Percentiles rank a stretch among this genome's conserved stretches.
These are phyloP conservation scores for Candida multigemmis DNA, from an alignment of 805 yeast species.

Conservation along the genomic window DNA sequence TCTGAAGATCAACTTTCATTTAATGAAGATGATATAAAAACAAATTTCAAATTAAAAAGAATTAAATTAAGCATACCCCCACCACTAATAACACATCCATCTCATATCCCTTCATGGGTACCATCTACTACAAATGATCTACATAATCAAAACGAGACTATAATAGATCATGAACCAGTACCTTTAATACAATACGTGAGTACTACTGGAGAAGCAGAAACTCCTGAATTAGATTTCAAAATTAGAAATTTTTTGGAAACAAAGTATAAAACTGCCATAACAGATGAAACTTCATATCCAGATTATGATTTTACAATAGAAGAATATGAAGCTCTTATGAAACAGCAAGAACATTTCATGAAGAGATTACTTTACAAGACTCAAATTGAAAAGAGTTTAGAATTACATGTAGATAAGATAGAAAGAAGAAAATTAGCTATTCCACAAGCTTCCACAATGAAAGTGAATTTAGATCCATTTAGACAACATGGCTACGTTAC, in stretches of 20 bases:
- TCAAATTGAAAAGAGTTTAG: conserved; percentile 24
- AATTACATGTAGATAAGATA: conserved; percentile 38
- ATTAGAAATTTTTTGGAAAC: conserved; percentile 16
- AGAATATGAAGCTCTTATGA: conserved; percentile 52
- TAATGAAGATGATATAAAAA: too few species aligned
- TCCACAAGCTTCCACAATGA: conserved; percentile 30
- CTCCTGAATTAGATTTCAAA: conserved; percentile 17
- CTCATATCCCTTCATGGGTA: conserved; percentile 34
- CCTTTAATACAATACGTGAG: too few species aligned
- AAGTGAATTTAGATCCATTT: conserved; percentile 35
- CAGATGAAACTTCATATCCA: conserved; percentile 23
- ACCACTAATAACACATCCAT: conserved; percentile 32
- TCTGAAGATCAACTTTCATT: too few species aligned
- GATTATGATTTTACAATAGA: conserved; percentile 30
- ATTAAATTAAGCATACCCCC: conserved; percentile 24
- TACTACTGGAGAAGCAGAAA: too few species aligned
- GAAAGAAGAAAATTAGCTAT: conserved; percentile 37
- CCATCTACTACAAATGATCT: conserved; percentile 14
- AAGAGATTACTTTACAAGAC: conserved; percentile 35
- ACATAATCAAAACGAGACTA: conserved; percentile 8
- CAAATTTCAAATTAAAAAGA: conserved; percentile 16
- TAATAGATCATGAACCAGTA: conserved; percentile 10
- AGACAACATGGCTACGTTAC: conserved; percentile 33
- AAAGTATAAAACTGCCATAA: conserved; percentile 23
- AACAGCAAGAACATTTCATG: conserved; percentile 42